Conservation (phyloP, 2,329 filamentous ascomycete genomes). For the Ceratocystis huliohia region DNA sequence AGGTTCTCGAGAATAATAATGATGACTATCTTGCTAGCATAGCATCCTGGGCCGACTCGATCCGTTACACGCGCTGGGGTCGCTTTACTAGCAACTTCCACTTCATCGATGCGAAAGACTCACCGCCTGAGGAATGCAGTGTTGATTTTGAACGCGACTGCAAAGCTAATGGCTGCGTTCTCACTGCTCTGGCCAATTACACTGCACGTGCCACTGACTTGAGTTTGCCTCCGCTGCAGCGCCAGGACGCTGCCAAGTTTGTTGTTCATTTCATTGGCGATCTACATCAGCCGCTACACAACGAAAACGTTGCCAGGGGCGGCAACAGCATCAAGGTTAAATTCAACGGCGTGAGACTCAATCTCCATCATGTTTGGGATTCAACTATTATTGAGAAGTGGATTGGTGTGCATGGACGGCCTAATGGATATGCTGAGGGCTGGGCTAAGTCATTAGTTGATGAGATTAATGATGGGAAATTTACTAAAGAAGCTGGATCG, state of each 20-base stretch:
- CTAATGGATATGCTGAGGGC: constrained; percentile 37
- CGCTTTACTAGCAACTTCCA: constrained; percentile 51
- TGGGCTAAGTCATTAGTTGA: constrained; percentile 46
- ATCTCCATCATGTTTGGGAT: constrained; percentile 65
- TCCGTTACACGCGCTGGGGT: constrained; percentile 52
- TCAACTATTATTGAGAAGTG: constrained; percentile 53
- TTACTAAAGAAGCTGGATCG: constrained; percentile 33
- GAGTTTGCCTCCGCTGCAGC: constrained; percentile 33
- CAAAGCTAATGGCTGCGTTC: constrained; percentile 47
- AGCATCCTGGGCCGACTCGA: constrained; percentile 55
- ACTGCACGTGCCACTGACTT: constrained; percentile 42
- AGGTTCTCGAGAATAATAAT: constrained; percentile 41
- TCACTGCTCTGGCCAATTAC: constrained; percentile 49
- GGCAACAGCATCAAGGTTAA: constrained; percentile 56
- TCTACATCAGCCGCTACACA: constrained; percentile 56
- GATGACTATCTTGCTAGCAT: constrained; percentile 49
- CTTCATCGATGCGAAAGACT: constrained; percentile 57
- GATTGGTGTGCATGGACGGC: constrained; percentile 42
- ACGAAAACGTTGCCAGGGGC: constrained; percentile 49
- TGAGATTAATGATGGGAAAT: constrained; percentile 46
- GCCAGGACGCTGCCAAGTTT: constrained; percentile 51
- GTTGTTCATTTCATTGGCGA: constrained; percentile 57
- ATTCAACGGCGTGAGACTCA: constrained; percentile 45
- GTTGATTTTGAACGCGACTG: constrained; percentile 50
- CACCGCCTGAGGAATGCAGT: constrained; percentile 44